Base-by-base conservation (phyloP, 2,329 filamentous ascomycete genomes). In the Thermoascus crustaceus region DNA sequence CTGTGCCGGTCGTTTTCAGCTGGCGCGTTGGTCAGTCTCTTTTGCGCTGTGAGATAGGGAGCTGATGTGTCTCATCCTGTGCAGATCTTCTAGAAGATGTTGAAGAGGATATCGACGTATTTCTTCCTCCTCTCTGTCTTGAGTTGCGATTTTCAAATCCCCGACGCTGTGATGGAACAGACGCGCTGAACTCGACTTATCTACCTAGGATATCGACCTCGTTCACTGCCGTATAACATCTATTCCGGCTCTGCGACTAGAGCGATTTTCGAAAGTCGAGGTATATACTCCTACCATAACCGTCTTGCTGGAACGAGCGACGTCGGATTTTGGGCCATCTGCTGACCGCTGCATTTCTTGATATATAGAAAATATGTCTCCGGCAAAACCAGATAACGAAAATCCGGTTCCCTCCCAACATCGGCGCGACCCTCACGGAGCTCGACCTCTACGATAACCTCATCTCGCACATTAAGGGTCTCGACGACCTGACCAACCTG, bases 401-500 rank as follows among this genome's bases (percentile, higher is more conserved):
- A 32, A 84, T 96, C 58, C 78, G 86, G 19, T 79, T 89, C 6
- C 78, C 94, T 4, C 68, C 73, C 3, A 62, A 63, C 22, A 64
- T 93, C 35, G 78, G 77, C 21, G 56, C 67, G 2, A 85, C 78
- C 1, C 68, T 98, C 25, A 66, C 76, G 52, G 91, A 98, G 41
- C 74, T 98, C 33, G 91, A 98, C 52, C 74, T 98, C 40, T 98
- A 98, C 68, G 91, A 98, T 65, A 98, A 98, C 61, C 73, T 94
- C 11, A 87, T 98, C 50, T 76, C 79, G 7, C 87, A 94, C 60
- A 78, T 95, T 61, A 80, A 80, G 46, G 85, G 85, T 19, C 73
- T 98, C 30, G 87, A 95, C 35, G 70, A 77, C 30, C 76, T 95
- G 38, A 76, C 72, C 8, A 72, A 83, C 42, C 74, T 98, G 35